Evolutionary conservation across 1,139 yeast species (phyloP).

Genomic region (Saccharomycopsis crataegensis): DNA sequence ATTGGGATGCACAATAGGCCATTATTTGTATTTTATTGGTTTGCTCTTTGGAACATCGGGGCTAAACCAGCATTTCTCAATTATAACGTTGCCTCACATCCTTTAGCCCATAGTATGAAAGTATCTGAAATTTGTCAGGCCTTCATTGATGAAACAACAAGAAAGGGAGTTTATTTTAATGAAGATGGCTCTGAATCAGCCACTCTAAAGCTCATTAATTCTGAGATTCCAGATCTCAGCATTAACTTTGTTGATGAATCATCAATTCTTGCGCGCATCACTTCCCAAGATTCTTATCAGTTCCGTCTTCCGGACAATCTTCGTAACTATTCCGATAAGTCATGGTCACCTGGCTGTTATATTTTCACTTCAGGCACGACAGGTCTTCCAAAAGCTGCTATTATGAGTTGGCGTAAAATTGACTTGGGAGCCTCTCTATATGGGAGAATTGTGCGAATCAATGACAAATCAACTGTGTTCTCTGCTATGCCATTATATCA

Average conservation of each 20-base stretch:
- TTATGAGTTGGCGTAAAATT: conserved; percentile 86
- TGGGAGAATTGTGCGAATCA: conserved; percentile 61
- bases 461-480: conserved; percentile 51
- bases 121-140: conserved; percentile 59
- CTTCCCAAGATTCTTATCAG: conserved; percentile 39
- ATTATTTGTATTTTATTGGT: conserved; percentile 70
- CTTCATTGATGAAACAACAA: conserved; percentile 69
- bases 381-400: conserved; percentile 91
- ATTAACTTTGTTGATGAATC: conserved; percentile 52
- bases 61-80: conserved; percentile 85
- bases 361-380: conserved; percentile 95
- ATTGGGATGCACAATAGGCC: conserved; percentile 80
- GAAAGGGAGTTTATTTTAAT: conserved; percentile 46
- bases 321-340: conserved; percentile 50
- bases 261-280: conserved; percentile 37
- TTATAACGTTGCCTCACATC: conserved; percentile 66
- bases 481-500: conserved; percentile 96
- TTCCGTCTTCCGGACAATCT: conserved; percentile 48
- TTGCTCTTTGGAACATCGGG: conserved; percentile 86
- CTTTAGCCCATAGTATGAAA: conserved; percentile 74
- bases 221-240: conserved; percentile 35
- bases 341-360: conserved; percentile 59
- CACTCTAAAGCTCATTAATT: conserved; percentile 29
- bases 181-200: conserved; percentile 29
- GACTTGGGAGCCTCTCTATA: conserved; percentile 61